Conservation (phyloP, 2,329 filamentous ascomycete genomes). For the Fusarium sp. region DNA sequence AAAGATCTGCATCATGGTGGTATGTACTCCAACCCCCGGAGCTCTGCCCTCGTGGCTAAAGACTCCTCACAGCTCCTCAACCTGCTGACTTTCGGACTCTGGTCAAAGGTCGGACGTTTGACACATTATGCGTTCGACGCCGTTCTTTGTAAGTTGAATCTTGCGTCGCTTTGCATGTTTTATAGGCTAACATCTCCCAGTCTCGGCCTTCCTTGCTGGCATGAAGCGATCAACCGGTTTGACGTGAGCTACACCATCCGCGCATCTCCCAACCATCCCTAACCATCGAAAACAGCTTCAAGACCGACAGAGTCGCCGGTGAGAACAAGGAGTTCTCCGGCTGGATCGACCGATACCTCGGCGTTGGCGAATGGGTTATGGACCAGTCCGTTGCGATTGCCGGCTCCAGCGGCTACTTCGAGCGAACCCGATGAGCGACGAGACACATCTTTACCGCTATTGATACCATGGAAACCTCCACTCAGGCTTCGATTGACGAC, state of each 20-base stretch:
- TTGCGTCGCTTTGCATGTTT: neutral
- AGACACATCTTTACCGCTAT: conserved; percentile 14
- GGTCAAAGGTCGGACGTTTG: conserved; percentile 87
- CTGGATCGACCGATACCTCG: conserved; percentile 94
- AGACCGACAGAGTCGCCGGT: conserved; percentile 81
- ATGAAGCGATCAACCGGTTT: conserved; percentile 97
- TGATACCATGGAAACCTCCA: conserved; percentile 33
- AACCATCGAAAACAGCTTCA: conserved; percentile 72
- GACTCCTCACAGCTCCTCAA: conserved; percentile 66
- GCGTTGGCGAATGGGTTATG: conserved; percentile 97
- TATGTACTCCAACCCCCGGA: conserved; percentile 41
- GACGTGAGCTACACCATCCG: conserved; percentile 76
- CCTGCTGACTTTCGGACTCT: conserved; percentile 75
- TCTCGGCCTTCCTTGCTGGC: conserved; percentile 95
- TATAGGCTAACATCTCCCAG: conserved; percentile 56
- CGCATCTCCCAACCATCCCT: conserved; percentile 29
- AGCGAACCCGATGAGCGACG: conserved; percentile 76
- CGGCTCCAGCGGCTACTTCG: conserved; percentile 88
- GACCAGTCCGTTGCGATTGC: conserved; percentile 95
- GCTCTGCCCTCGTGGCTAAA: conserved; percentile 50
- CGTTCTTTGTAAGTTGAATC: conserved; percentile 76
- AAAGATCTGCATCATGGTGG: conserved; percentile 48
- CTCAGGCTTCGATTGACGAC: conserved; percentile 29
- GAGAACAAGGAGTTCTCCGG: conserved; percentile 85
- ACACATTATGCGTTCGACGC: conserved; percentile 97